Base-by-base conservation (phyloP, 208 protist species). In the Jaenimonas drosophilae region DNA sequence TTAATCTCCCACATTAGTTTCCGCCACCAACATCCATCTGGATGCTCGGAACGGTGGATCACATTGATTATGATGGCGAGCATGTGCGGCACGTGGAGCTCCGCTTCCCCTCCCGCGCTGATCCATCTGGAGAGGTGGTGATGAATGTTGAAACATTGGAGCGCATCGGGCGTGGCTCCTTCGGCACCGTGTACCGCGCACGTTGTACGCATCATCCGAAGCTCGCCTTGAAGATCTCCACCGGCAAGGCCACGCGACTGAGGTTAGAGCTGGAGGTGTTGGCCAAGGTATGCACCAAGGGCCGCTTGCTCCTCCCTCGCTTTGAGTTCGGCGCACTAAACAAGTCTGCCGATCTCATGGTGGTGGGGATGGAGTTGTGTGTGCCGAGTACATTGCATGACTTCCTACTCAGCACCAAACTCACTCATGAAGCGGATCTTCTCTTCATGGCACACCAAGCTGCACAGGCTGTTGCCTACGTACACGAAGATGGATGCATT, bases 401-500 rank as follows among this genome's bases (percentile, higher is more conserved):
- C 45, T 61, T 94, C 9, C 70, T 94, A 16, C 61, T 91, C 21
- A 63, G 51, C 29, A 78, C 67, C n/a, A 69, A 65, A 33, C 63
- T 91, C 17, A 92, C 86, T 2, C 70, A 58, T 36, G 83, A 93
- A 44, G 75, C 75, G 9, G 79, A 94, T 40, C 91, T 89, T 52
- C 71, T 90, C 16, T 97, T 96, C 60, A 76, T 97, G 45, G 76
- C 72, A 19, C 69, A 94, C 39, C 91, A 98, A 61, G 79, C 83
- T 11, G 46, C 77, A 5, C 60, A 90, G 19, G 87, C 88, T 1
- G 70, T 98, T 26, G 65, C 69, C n/a, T 86, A 74, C 58, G 78
- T 98, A 25, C 95, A 97, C 53, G 68, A 64, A 32, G 69, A 85
- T 42, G 71, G 70, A 16, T 91, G 84, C 63, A 82, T 93, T 42